Evolutionary conservation across 2,329 filamentous ascomycete species (phyloP), one percentile per base, ranked within the genome.

Genomic region (Tolypocladium cylindrosporum): DNA sequence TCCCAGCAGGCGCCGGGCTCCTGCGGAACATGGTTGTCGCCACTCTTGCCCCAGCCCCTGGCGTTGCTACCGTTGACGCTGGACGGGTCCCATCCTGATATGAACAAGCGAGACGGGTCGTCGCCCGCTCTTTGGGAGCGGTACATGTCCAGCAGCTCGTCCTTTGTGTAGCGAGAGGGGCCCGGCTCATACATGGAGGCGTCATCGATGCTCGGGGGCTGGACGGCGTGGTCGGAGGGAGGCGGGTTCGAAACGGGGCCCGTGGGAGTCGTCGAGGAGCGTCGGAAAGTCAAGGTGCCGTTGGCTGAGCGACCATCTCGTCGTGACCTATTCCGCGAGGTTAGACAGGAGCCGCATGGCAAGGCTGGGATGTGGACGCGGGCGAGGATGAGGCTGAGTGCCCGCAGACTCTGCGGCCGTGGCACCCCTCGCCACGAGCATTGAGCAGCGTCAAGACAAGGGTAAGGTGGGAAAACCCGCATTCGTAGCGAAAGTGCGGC

Each of bases 1-100:
- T 96, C 90, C 94, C 93, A 99, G 72, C 92, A 97, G 48, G 93
- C 84, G 61, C 94, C 91, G n/a, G 92, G 90, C 51, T 93, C 91
- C 67, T 89, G 84, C 59, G 86, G 86, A 61, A 81, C 78, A 62
- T 91, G 88, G 59, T 81, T 82, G 63, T 97, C 91, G 59, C 83
- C 82, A 64, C 79, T 81, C 71, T 92, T 91, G 55, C 89, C 89
- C 91, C 91, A 96, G 57, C 83, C 82, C 71, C 85, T 74, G 72
- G 83, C 65, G 63, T 77, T 67, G 72, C 79, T 67, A 69, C 87
- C 85, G 65, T 91, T 91, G 45, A 84, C 75, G 55, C 85, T 81
- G 59, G 85, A 83, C 36, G 91, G 90, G 70, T 90, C 87, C 91
- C 91, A 97, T 60, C 85, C 85, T 57, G 85, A 79, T 65, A 88